Percentiles rank a stretch among this genome's conserved stretches.
Evolutionary conservation across 352 stramenopile species (phyloP).

Genomic region (Blastocystis sp.): DNA sequence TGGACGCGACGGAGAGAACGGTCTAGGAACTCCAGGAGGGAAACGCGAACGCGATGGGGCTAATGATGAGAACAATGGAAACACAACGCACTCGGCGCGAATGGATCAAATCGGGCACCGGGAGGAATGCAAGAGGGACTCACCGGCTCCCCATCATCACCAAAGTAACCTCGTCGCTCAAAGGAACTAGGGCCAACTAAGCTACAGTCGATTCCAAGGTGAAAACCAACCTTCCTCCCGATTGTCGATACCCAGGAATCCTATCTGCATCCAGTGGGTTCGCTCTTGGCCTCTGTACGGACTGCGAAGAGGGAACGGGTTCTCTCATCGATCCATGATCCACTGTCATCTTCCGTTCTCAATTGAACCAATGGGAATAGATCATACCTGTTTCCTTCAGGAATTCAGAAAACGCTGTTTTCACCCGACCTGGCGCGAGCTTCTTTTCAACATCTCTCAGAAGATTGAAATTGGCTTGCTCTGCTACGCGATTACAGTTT

Average conservation of each 20-base stretch:
- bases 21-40: not conserved
- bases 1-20: not conserved
- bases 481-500: not conserved
- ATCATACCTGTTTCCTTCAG: not conserved
- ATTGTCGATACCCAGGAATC: not conserved
- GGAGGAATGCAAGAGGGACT: not conserved
- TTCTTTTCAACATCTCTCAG: not conserved
- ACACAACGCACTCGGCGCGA: not conserved
- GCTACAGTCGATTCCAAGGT: not conserved
- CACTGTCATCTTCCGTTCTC: not conserved
- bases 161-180: not conserved
- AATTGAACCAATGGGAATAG: not conserved
- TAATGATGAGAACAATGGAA: not conserved
- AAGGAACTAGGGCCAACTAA: conserved; percentile 4
- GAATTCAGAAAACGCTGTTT: not conserved
- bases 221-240: not conserved
- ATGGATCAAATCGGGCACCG: conserved; percentile 6
- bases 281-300: not conserved
- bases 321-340: not conserved
- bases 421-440: not conserved
- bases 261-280: not conserved
- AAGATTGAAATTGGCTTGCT: not conserved
- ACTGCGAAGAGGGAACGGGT: not conserved
- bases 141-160: not conserved
- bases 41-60: not conserved